These are phyloP conservation scores for Adiantum capillusveneris DNA, from an alignment of 75 land plant genomes.

Conservation along the genomic window DNA sequence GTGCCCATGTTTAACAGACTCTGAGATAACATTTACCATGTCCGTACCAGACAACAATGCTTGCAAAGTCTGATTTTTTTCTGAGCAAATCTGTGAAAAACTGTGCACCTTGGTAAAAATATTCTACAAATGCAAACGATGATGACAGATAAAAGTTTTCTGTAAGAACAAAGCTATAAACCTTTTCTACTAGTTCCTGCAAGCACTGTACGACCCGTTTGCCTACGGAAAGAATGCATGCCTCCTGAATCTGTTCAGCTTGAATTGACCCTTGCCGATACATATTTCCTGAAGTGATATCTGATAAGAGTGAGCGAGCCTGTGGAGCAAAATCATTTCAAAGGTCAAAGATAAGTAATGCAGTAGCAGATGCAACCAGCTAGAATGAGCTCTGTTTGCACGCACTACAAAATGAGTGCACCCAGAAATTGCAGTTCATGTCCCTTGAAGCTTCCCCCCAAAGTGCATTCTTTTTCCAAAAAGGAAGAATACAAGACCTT, in stretches of 20 bases:
- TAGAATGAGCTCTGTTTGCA: no score
- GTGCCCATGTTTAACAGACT: slow-evolving; percentile 51
- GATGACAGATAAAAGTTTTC: no score
- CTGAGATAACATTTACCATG: slow-evolving; percentile 32
- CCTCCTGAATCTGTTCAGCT: slow-evolving; percentile 76
- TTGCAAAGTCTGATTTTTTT: slow-evolving; percentile 36
- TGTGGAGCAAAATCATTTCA: slow-evolving; percentile 9
- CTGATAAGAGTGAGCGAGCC: slow-evolving; percentile 74
- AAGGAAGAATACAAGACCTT: slow-evolving; percentile 61
- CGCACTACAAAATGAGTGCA: no score
- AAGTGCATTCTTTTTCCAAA: no score
- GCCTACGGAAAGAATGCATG: slow-evolving; percentile 53
- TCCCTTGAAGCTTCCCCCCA: no score
- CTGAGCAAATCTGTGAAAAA: not conserved
- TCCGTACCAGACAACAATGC: slow-evolving; percentile 47
- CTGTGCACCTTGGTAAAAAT: no score
- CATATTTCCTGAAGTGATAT: slow-evolving; percentile 58
- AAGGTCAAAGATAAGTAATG: no score
- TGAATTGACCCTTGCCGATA: slow-evolving; percentile 50
- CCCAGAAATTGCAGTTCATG: no score
- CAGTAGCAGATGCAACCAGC: no score
- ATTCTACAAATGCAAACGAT: no score
- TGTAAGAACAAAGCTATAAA: no score
- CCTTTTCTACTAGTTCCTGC: slow-evolving; percentile 73
- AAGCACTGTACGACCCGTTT: slow-evolving; percentile 64